Conservation (phyloP, 106 monocot species). For the Chionographis japonica region DNA sequence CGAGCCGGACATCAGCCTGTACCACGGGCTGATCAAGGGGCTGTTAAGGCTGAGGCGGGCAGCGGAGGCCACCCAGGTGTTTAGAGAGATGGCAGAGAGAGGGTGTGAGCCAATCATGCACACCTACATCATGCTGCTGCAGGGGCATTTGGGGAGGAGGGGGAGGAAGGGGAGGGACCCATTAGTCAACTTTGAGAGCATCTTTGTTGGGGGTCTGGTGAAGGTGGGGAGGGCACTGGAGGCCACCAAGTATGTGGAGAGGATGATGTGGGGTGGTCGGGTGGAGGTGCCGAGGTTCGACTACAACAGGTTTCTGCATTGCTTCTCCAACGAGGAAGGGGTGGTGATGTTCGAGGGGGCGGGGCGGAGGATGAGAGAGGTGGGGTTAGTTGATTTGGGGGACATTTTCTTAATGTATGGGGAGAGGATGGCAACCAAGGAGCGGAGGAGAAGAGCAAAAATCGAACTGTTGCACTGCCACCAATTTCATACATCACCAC, state of each 20-base stretch:
- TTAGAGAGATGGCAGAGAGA: constrained; percentile 59
- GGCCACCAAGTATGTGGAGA: constrained; percentile 79
- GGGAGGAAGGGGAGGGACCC: constrained; percentile 70
- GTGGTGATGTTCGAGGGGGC: constrained; percentile 78
- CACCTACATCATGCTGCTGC: constrained; percentile 84
- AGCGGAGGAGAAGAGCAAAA: constrained; percentile 60
- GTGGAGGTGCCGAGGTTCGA: constrained; percentile 75
- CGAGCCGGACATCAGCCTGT: constrained; percentile 33
- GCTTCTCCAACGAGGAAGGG: constrained; percentile 75
- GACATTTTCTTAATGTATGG: constrained; percentile 72
- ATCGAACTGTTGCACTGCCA: not conserved
- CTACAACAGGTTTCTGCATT: constrained; percentile 67
- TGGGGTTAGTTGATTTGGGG: constrained; percentile 63
- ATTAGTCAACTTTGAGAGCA: constrained; percentile 62
- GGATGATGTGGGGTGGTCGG: constrained; percentile 42
- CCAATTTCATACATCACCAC: no score
- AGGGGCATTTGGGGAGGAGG: constrained; percentile 82
- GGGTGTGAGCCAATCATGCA: constrained; percentile 82
- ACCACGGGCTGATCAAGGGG: constrained; percentile 84
- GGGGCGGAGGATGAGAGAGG: constrained; percentile 64
- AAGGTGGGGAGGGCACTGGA: constrained; percentile 55
- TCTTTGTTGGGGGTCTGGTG: constrained; percentile 81
- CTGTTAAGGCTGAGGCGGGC: constrained; percentile 51
- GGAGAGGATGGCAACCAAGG: constrained; percentile 82
- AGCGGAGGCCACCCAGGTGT: constrained; percentile 68